Base-by-base conservation (phyloP, 805 yeast species). In the Helenozyma rhizophorensis region DNA sequence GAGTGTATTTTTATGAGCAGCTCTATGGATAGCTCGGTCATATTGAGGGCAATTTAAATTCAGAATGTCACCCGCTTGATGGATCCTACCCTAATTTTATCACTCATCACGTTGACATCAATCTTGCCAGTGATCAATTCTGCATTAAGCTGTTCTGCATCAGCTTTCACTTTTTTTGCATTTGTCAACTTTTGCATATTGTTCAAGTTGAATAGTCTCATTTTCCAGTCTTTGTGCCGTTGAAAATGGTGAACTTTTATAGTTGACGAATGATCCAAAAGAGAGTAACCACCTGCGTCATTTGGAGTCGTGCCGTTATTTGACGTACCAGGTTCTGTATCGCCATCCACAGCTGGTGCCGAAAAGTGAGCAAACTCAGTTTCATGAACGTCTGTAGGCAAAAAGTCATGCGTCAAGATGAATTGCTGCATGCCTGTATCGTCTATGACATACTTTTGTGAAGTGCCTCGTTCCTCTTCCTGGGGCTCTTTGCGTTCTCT, bases 351-450 rank as follows among this genome's bases (percentile, higher is more conserved):
- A 17, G 8, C 19, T 0, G 51, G 45, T 0, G 70, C 58, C 7
- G 40, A 30, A 31, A 70, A 60, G 2, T 60, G 60, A 18, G 58
- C 50, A 42, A 56, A 70, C 43, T 70, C 75, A 4, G 21, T 11
- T 35, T 58, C 62, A n/a, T 35, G 28, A 7, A 42, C 30, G 2
- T 45, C 43, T 8, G 51, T 48, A 14, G 52, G 58, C 33, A 78
- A 48, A 44, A 79, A 79, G 18, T 64, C 55, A 43, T 75, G 78
- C 32, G 58, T 53, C 43, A 74, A 58, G 12, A 79, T 69, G 42
- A 64, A 78, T 12, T 76, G 65, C 43, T 73, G 78, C 66, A 79
- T 78, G 9, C 75, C 78, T 0, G 55, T 47, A 58, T 79, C 79
- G 45, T 79, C 84, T 28, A 77, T 76, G 27, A 77, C 68, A 29